These are phyloP conservation scores for Neurospora sp. DNA, from an alignment of 495 filamentous ascomycete species.

Conservation along the genomic window DNA sequence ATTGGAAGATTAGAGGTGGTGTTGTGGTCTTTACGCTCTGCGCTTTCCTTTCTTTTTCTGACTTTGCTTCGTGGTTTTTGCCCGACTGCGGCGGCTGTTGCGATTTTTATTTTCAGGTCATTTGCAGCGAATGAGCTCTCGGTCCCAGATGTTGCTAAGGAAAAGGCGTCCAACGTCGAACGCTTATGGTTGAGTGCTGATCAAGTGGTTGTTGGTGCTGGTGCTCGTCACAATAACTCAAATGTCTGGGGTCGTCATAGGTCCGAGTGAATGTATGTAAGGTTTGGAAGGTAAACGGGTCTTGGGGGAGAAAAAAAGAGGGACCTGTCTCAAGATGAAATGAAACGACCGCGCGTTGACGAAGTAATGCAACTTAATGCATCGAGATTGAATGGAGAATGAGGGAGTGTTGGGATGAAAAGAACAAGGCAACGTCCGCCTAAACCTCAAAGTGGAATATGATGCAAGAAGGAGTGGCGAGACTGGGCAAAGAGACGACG, in stretches of 20 bases:
- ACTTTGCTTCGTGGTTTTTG: neutral
- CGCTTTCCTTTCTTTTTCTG: neutral
- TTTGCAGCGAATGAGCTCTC: neutral
- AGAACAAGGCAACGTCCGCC: neutral
- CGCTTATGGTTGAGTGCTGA: neutral
- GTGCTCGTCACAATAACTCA: neutral
- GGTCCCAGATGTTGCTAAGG: neutral
- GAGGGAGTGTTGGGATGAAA: neutral
- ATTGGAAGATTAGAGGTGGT: neutral
- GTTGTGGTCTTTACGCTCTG: neutral
- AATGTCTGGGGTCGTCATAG: neutral
- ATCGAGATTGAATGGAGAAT: neutral
- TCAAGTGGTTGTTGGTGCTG: neutral
- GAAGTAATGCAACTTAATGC: neutral
- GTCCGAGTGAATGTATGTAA: neutral
- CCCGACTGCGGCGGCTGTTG: neutral
- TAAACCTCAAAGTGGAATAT: neutral
- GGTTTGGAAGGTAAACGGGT: neutral
- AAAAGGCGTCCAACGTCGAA: neutral
- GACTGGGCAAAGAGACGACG: conserved; percentile 15
- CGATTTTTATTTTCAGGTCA: neutral
- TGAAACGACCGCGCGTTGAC: neutral
- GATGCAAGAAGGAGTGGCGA: conserved; percentile 10
- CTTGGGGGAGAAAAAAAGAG: neutral
- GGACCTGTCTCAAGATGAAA: neutral